Evolutionary conservation across 2,329 filamentous ascomycete genomes (phyloP).

Genomic region (Fusarium sulawesiense): DNA sequence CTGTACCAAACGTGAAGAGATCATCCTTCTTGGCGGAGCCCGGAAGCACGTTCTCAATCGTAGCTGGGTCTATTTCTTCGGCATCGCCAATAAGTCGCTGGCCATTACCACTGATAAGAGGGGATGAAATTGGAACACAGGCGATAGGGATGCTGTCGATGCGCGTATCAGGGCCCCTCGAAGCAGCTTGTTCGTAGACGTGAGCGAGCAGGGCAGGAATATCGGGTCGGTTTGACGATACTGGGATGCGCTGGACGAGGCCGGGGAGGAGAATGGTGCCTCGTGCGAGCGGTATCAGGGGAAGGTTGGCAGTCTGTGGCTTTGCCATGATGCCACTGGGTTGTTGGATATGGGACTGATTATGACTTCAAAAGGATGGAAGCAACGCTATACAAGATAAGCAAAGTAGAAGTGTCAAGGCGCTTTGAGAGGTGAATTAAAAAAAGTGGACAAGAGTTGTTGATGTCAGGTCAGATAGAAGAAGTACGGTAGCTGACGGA

Average conservation of each 20-base stretch:
- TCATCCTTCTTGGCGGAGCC: conserved; percentile 74
- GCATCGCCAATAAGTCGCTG: conserved; percentile 78
- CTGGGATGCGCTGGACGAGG: conserved; percentile 84
- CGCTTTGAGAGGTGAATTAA: conserved; percentile 1
- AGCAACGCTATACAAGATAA: conserved; percentile 18
- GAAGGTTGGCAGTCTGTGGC: conserved; percentile 64
- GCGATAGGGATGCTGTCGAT: conserved; percentile 80
- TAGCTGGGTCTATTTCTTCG: conserved; percentile 60
- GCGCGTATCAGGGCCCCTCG: conserved; percentile 72
- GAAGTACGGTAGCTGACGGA: conserved; percentile 10
- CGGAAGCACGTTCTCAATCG: conserved; percentile 64
- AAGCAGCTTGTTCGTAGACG: conserved; percentile 80
- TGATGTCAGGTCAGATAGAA: conserved; percentile 41
- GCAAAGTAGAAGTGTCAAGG: neutral
- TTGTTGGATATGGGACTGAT: conserved; percentile 3
- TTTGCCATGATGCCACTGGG: conserved; percentile 51
- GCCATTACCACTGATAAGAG: conserved; percentile 77
- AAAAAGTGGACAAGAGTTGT: conserved; percentile 18
- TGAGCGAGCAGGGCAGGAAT: conserved; percentile 88
- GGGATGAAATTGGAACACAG: conserved; percentile 86
- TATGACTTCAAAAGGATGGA: conserved; percentile 1
- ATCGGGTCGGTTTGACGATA: conserved; percentile 83
- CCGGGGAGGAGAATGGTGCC: conserved; percentile 87
- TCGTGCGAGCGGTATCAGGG: conserved; percentile 84
- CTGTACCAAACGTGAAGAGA: conserved; percentile 84